phyloP scores from a whole-genome alignment of 441 rosid genomes.

The Metrosideros polymorpha region DNA sequence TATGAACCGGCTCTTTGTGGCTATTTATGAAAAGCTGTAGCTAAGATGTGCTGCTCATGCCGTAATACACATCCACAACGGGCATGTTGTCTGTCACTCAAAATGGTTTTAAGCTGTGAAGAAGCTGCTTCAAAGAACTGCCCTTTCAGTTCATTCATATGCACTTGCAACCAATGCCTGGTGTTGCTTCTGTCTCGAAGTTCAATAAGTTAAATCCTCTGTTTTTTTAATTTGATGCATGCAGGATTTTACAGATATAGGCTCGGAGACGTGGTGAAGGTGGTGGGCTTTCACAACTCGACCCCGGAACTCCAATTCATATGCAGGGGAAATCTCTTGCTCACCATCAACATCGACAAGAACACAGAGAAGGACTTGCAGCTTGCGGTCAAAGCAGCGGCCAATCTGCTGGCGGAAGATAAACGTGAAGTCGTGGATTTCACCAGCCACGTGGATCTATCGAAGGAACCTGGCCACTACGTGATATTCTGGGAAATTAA shows the following conservation, averaged over 20 bases:
- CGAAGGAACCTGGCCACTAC: conserved; percentile 78
- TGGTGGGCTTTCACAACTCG: conserved; percentile 66
- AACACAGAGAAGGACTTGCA: conserved; percentile 84
- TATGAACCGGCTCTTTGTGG: background rate
- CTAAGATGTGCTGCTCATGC: background rate
- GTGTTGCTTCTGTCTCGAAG: background rate
- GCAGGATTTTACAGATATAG: conserved; percentile 86
- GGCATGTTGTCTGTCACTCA: background rate
- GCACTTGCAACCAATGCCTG: background rate
- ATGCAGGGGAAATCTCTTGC: conserved; percentile 67
- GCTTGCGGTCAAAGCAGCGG: conserved; percentile 58
- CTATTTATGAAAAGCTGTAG: background rate
- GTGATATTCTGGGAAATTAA: conserved; percentile 81
- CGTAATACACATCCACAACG: background rate
- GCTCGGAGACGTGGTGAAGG: conserved; percentile 82
- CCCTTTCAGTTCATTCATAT: background rate
- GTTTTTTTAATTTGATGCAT: background rate
- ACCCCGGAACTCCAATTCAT: conserved; percentile 78
- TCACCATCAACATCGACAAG: conserved; percentile 89
- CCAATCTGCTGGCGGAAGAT: conserved; percentile 46
- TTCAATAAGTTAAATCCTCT: background rate
- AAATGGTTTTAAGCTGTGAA: background rate
- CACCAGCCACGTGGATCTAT: conserved; percentile 60
- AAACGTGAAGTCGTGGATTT: conserved; percentile 76
- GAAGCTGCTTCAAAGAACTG: background rate